phyloP scores from a whole-genome alignment of 2,329 filamentous ascomycete species.

The Bipolaris victoriae region DNA sequence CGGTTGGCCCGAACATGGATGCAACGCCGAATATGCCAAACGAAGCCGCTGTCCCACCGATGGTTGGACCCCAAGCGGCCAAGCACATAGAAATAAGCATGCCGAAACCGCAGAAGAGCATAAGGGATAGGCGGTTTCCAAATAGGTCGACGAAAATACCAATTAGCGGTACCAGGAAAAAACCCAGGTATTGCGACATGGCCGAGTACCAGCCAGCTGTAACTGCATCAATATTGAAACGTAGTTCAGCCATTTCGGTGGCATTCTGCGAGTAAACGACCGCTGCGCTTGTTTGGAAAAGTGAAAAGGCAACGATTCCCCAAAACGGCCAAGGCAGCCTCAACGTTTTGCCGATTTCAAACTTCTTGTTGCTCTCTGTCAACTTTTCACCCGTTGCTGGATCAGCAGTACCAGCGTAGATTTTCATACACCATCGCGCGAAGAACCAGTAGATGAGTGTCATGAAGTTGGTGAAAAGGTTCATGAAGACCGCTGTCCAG shows the following conservation, averaged over 20 bases:
- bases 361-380: slow-evolving; percentile 65
- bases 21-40: slow-evolving; percentile 67
- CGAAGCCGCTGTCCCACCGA: slow-evolving; percentile 61
- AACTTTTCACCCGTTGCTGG: slow-evolving; percentile 64
- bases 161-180: slow-evolving; percentile 64
- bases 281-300: slow-evolving; percentile 65
- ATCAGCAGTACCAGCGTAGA: slow-evolving; percentile 57
- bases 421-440: slow-evolving; percentile 57
- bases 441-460: slow-evolving; percentile 64
- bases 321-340: slow-evolving; percentile 67
- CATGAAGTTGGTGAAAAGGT: slow-evolving; percentile 65
- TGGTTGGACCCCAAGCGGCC: slow-evolving; percentile 58
- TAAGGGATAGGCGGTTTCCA: slow-evolving; percentile 59
- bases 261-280: slow-evolving; percentile 63
- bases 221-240: slow-evolving; percentile 62
- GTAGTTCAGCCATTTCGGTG: slow-evolving; percentile 66
- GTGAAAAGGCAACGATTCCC: slow-evolving; percentile 60
- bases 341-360: slow-evolving; percentile 63
- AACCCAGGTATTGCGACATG: slow-evolving; percentile 61
- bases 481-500: slow-evolving; percentile 68
- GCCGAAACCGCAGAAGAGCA: slow-evolving; percentile 55
- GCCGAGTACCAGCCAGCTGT: slow-evolving; percentile 67
- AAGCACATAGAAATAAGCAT: slow-evolving; percentile 62
- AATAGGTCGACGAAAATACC: slow-evolving; percentile 64
- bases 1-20: slow-evolving; percentile 61